Percentiles rank a stretch among this genome's conserved stretches.
Evolutionary conservation across 805 yeast species (phyloP).

Genomic region (Brettanomyces nanus): DNA sequence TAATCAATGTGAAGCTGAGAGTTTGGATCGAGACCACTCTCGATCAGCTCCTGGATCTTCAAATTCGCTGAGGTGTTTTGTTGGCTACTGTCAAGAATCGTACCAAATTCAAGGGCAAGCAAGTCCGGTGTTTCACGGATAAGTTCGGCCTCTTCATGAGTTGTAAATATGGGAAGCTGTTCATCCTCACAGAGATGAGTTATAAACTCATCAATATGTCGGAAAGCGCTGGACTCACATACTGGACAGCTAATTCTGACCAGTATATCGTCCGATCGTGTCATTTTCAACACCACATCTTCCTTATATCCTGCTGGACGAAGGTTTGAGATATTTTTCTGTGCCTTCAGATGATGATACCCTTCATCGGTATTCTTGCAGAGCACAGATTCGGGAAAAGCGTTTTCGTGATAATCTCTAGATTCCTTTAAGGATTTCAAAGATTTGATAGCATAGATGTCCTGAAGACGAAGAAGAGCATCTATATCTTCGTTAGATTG

Average conservation of each 20-base stretch:
- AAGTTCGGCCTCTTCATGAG: constrained; percentile 1
- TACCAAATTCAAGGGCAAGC: constrained; percentile 6
- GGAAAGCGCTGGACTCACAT: constrained; percentile 4
- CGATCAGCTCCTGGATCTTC: neutral
- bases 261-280: constrained; percentile 12
- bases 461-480: neutral
- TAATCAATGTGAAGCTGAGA: neutral
- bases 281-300: neutral
- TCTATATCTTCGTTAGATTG: neutral
- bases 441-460: neutral
- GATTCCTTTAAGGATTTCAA: neutral
- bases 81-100: neutral
- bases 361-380: neutral
- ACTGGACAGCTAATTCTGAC: constrained; percentile 12
- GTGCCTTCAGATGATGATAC: neutral
- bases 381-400: no score
- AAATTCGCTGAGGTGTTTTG: neutral
- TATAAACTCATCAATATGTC: neutral
- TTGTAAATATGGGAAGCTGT: constrained; percentile 7
- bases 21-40: neutral
- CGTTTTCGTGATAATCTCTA: no score
- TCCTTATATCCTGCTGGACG: neutral
- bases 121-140: constrained; percentile 2
- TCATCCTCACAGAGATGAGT: neutral
- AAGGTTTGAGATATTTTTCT: constrained; percentile 1